These are phyloP conservation scores for Colletotrichum musae DNA, from an alignment of 2,329 filamentous ascomycete species.

Conservation along the genomic window DNA sequence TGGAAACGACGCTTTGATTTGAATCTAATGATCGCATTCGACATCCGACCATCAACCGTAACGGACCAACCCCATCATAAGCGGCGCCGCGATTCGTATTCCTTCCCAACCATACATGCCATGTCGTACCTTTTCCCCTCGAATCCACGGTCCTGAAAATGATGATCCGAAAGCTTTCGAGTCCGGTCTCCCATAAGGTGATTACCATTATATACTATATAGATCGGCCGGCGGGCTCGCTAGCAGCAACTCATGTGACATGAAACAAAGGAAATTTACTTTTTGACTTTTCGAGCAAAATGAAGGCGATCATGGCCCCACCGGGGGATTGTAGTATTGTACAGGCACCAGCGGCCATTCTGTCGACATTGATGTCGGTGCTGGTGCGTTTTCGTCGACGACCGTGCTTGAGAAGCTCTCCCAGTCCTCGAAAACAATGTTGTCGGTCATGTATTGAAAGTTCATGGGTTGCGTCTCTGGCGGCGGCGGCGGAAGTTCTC, in stretches of 20 bases:
- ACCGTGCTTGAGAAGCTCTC: constrained; percentile 54
- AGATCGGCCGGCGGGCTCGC: constrained; percentile 31
- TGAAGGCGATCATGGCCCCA: constrained; percentile 37
- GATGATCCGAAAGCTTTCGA: constrained; percentile 31
- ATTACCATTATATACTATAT: constrained; percentile 45
- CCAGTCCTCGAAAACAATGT: constrained; percentile 59
- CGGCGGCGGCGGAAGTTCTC: constrained; percentile 41
- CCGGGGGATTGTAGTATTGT: constrained; percentile 44
- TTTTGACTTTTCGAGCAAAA: constrained; percentile 27
- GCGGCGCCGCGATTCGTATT: constrained; percentile 38
- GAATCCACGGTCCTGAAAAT: constrained; percentile 31
- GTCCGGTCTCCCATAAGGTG: constrained; percentile 36
- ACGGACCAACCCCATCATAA: constrained; percentile 38
- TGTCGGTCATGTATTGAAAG: constrained; percentile 58
- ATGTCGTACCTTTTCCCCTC: constrained; percentile 28
- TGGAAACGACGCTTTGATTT: constrained; percentile 32
- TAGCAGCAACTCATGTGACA: constrained; percentile 38
- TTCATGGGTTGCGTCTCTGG: constrained; percentile 52
- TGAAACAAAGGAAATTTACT: constrained; percentile 40
- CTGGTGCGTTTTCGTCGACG: constrained; percentile 48
- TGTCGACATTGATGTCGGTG: constrained; percentile 42
- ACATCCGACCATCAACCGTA: constrained; percentile 37
- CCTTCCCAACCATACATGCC: constrained; percentile 21
- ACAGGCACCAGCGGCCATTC: constrained; percentile 46
- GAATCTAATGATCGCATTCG: constrained; percentile 32